Evolutionary conservation across 2,329 filamentous ascomycete genomes (phyloP).

Genomic region (Diaporthe sp.): DNA sequence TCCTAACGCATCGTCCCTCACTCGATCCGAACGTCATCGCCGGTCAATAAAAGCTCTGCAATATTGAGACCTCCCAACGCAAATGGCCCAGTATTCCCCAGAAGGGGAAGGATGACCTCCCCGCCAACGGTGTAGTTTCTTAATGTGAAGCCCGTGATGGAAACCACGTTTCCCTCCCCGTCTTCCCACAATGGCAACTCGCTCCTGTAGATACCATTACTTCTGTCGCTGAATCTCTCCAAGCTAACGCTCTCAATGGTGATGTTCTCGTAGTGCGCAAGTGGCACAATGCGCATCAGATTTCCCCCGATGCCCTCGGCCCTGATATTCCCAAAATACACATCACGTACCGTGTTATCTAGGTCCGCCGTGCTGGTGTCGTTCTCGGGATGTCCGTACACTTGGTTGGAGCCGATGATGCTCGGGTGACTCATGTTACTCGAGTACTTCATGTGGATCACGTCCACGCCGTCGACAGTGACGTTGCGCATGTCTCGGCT

Average conservation of each 20-base stretch:
- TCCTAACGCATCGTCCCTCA: not conserved
- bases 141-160: conserved; percentile 32
- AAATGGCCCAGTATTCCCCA: conserved; percentile 13
- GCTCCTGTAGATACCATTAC: conserved; percentile 34
- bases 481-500: conserved; percentile 42
- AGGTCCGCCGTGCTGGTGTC: conserved; percentile 35
- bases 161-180: conserved; percentile 11
- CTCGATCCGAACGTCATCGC: conserved; percentile 4
- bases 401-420: conserved; percentile 40
- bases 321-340: conserved; percentile 36
- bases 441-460: conserved; percentile 43
- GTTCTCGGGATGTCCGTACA: conserved; percentile 36
- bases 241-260: conserved; percentile 36
- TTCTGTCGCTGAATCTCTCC: conserved; percentile 30
- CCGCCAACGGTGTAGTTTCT: conserved; percentile 32
- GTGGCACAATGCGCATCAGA: conserved; percentile 35
- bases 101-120: not conserved
- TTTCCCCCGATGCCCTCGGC: conserved; percentile 36
- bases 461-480: conserved; percentile 41
- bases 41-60: not conserved
- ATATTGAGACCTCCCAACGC: conserved; percentile 20
- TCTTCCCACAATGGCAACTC: conserved; percentile 33
- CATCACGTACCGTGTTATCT: conserved; percentile 25
- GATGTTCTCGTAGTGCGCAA: conserved; percentile 35
- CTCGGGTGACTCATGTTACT: conserved; percentile 37